A percentile compares a stretch with the other conserved stretches of the same genome.
These are phyloP conservation scores for Trichoderma gracile DNA, from an alignment of 2,329 filamentous ascomycete genomes.

Conservation along the genomic window DNA sequence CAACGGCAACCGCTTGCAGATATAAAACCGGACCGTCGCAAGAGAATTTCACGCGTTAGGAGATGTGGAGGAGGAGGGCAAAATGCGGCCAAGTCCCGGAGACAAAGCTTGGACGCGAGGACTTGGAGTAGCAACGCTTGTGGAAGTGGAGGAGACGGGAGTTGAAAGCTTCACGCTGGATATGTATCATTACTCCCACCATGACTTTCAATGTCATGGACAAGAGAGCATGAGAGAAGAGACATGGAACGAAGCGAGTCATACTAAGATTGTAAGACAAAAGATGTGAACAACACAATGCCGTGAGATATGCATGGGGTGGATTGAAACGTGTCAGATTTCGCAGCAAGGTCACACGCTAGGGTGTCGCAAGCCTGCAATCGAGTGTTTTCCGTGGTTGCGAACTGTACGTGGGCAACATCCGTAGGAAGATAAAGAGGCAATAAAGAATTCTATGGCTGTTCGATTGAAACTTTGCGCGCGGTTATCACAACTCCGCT, in stretches of 20 bases:
- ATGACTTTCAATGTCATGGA: conserved; percentile 1
- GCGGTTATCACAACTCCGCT: too few species aligned
- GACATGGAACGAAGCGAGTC: not conserved
- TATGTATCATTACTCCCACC: conserved; percentile 16
- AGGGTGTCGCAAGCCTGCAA: not conserved
- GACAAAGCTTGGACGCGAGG: not conserved
- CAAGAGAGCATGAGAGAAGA: not conserved
- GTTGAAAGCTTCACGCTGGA: conserved; percentile 9
- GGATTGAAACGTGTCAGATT: not conserved
- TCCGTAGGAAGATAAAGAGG: not conserved
- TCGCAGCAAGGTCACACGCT: not conserved
- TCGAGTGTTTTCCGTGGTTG: too few species aligned
- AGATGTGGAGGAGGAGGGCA: not conserved
- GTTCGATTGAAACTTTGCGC: too few species aligned
- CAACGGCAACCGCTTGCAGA: not conserved
- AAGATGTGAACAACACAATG: not conserved
- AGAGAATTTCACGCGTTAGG: not conserved
- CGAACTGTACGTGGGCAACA: too few species aligned
- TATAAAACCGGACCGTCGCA: not conserved
- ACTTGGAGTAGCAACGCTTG: not conserved
- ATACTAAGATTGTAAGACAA: not conserved
- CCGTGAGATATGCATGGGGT: not conserved
- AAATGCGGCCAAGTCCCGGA: not conserved
- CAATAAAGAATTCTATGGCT: too few species aligned
- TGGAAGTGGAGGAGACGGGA: not conserved